These are phyloP conservation scores for Penicillium sp. DNA, from an alignment of 2,329 filamentous ascomycete genomes.

Conservation along the genomic window DNA sequence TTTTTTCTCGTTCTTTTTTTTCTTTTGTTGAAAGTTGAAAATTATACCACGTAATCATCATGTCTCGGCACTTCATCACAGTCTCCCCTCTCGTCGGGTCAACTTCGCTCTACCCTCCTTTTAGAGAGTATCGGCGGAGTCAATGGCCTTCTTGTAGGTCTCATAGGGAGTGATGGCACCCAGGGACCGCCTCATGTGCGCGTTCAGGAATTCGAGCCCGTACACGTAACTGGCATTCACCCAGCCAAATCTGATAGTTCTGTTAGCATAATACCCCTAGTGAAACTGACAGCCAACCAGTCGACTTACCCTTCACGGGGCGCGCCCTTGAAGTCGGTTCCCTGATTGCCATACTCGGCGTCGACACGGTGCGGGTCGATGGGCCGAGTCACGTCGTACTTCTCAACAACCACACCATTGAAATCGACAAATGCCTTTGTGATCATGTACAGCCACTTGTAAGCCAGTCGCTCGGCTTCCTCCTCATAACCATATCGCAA, in stretches of 20 bases:
- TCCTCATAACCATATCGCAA: constrained; percentile 86
- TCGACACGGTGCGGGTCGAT: constrained; percentile 90
- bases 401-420: constrained; percentile 96
- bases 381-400: constrained; percentile 90
- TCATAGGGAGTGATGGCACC: constrained; percentile 84
- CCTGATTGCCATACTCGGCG: constrained; percentile 97
- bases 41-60: no score
- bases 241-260: constrained; percentile 75
- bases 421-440: constrained; percentile 98
- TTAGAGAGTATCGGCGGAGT: constrained; percentile 27
- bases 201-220: constrained; percentile 79
- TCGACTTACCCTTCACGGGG: constrained; percentile 83
- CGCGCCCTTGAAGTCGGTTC: constrained; percentile 88
- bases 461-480: constrained; percentile 81
- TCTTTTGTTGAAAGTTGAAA: no score
- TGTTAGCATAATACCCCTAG: constrained; percentile 4
- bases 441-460: constrained; percentile 98
- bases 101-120: background rate
- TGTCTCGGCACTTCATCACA: no score
- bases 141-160: constrained; percentile 64
- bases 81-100: no score
- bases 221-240: constrained; percentile 98
- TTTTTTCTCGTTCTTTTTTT: no score
- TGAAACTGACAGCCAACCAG: background rate
- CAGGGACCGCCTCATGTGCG: constrained; percentile 81